Conservation (phyloP, 2,329 filamentous ascomycete genomes). For the Fusarium setosum region DNA sequence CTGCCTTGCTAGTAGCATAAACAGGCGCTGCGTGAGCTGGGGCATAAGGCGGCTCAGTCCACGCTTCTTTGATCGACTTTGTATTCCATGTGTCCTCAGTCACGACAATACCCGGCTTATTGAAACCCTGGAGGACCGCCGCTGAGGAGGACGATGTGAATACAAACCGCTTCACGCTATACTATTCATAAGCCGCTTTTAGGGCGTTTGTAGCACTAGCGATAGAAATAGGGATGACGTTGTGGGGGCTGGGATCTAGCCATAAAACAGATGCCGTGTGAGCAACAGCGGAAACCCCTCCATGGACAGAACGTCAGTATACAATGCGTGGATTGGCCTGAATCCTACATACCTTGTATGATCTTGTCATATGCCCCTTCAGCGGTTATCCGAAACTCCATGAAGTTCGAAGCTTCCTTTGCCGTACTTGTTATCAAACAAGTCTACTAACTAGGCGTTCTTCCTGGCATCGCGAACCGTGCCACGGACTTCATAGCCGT, state of each 20-base stretch:
- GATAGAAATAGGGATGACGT: constrained; percentile 50
- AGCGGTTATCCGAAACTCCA: constrained; percentile 46
- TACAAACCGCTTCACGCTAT: constrained; percentile 53
- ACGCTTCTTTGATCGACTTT: constrained; percentile 46
- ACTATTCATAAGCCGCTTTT: constrained; percentile 47
- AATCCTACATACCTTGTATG: constrained; percentile 34
- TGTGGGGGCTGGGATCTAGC: constrained; percentile 49
- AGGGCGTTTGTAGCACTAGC: constrained; percentile 43
- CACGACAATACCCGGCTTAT: not conserved
- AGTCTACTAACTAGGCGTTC: constrained; percentile 43
- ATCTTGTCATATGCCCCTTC: constrained; percentile 41
- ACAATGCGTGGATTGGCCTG: not conserved
- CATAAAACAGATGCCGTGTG: constrained; percentile 52
- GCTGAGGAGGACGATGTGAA: constrained; percentile 15
- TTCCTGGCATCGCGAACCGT: constrained; percentile 51
- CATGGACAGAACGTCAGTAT: too few species aligned
- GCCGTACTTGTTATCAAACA: constrained; percentile 48
- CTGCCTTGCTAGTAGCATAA: constrained; percentile 53
- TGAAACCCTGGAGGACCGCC: not conserved
- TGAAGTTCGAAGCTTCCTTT: constrained; percentile 48
- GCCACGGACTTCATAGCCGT: constrained; percentile 58
- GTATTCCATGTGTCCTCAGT: constrained; percentile 48
- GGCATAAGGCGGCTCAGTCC: constrained; percentile 49
- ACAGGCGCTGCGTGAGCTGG: constrained; percentile 39
- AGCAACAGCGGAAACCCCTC: constrained; percentile 45